Conservation (phyloP, 73 alveolate genomes). For the Paramecium bursaria region DNA sequence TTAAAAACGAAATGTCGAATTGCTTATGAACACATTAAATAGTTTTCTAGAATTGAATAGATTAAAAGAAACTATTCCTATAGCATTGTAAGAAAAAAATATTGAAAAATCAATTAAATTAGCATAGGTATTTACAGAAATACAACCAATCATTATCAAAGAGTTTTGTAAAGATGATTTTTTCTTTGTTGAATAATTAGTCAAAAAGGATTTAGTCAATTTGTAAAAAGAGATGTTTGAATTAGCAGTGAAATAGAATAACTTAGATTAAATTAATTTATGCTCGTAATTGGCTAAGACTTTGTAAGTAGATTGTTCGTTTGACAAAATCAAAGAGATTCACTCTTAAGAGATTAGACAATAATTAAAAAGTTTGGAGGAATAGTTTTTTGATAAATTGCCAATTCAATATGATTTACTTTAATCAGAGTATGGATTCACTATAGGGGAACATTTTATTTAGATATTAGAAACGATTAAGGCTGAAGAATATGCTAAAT, state of each 20-base stretch:
- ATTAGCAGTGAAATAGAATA: conserved; percentile 46
- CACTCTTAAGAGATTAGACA: conserved; percentile 3
- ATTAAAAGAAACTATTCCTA: conserved; percentile 20
- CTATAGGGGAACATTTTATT: conserved; percentile 5
- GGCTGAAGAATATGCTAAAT: conserved; percentile 19
- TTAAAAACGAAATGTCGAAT: conserved; percentile 26
- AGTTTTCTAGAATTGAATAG: conserved; percentile 35
- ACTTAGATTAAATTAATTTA: conserved; percentile 10
- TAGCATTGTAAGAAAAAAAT: not conserved
- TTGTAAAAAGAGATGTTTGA: conserved; percentile 12
- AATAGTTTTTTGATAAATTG: not conserved
- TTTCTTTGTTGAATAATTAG: not conserved
- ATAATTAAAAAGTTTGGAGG: not conserved
- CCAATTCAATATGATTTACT: not conserved
- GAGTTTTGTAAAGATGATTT: conserved; percentile 27
- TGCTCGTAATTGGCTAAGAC: conserved; percentile 15
- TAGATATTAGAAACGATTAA: not conserved
- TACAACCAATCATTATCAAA: not conserved
- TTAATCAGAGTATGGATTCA: not conserved
- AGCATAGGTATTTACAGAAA: conserved; percentile 9
- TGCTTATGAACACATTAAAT: conserved; percentile 18
- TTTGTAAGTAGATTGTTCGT: not conserved
- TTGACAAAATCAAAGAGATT: conserved; percentile 14
- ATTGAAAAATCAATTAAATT: conserved; percentile 14
- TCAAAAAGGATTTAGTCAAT: not conserved